A percentile compares a stretch with the other conserved stretches of the same genome.
These are phyloP conservation scores for Suhomyces wounanorum DNA, from an alignment of 1,139 yeast species.

Conservation along the genomic window DNA sequence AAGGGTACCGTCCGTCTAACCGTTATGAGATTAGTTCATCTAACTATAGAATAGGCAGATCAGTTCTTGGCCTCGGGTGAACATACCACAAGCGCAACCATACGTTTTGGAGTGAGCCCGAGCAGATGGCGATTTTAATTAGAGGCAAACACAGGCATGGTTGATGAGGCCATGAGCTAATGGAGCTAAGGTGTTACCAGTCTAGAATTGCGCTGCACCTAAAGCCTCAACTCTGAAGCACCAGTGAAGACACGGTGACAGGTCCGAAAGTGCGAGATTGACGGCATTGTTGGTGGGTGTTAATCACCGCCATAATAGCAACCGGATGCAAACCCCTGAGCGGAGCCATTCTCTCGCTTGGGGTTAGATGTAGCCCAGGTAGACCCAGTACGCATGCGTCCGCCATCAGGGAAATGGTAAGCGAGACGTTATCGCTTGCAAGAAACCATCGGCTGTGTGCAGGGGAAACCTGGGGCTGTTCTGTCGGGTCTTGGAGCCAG, in stretches of 20 bases:
- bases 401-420: not conserved
- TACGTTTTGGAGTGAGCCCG: not conserved
- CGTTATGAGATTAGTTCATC: not conserved
- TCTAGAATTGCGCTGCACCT: constrained; percentile 2
- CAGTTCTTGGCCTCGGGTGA: not conserved
- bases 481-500: not conserved
- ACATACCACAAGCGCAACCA: not conserved
- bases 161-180: not conserved
- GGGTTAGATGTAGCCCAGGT: not conserved
- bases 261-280: not conserved
- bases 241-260: not conserved
- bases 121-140: not conserved
- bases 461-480: not conserved
- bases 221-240: constrained; percentile 5
- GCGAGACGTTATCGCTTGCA: constrained; percentile 4
- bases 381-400: not conserved
- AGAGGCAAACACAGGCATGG: not conserved
- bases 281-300: not conserved
- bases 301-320: not conserved
- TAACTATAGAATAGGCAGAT: not conserved
- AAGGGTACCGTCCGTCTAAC: not conserved
- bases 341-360: not conserved
- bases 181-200: not conserved
- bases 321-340: not conserved
- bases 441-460: not conserved